Evolutionary conservation across 2,329 filamentous ascomycete species (phyloP).

Genomic region (Polytolypa hystricis): DNA sequence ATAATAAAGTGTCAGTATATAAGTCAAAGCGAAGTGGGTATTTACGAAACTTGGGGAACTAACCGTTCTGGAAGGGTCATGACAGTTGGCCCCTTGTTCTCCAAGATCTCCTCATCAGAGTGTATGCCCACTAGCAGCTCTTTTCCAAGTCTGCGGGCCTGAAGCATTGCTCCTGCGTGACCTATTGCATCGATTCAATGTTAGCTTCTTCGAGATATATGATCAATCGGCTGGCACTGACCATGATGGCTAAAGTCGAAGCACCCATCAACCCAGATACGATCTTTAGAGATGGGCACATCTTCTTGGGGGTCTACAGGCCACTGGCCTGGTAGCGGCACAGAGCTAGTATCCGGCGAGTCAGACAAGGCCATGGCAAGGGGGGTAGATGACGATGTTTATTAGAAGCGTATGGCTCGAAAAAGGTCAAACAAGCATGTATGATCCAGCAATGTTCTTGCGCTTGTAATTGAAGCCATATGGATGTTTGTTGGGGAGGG

Average conservation of each 20-base stretch:
- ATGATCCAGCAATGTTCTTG: too few relatives aligned
- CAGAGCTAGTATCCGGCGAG: conserved; percentile 10
- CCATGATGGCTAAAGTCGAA: conserved; percentile 99
- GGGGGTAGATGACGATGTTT: too few relatives aligned
- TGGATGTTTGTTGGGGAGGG: too few relatives aligned
- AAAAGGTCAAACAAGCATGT: too few relatives aligned
- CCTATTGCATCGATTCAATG: conserved; percentile 39
- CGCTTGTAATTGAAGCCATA: too few relatives aligned
- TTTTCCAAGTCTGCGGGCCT: conserved; percentile 80
- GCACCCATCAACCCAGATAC: conserved; percentile 97
- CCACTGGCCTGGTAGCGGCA: conserved; percentile 48
- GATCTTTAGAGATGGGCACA: conserved; percentile 48
- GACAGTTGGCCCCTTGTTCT: conserved; percentile 95
- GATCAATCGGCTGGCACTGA: conserved; percentile 35
- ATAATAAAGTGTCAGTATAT: conserved; percentile 7
- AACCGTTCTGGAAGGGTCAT: conserved; percentile 86
- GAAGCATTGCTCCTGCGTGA: conserved; percentile 92
- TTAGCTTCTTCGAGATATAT: neutral
- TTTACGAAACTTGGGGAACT: conserved; percentile 13
- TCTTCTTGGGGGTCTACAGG: conserved; percentile 55
- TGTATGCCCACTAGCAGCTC: conserved; percentile 89
- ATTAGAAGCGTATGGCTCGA: too few relatives aligned
- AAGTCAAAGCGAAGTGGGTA: neutral
- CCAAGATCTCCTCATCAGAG: conserved; percentile 87
- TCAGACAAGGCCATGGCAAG: conserved; percentile 1